Conservation (phyloP, 2,329 filamentous ascomycete species). For the Pseudophaeomoniella oleicola region DNA sequence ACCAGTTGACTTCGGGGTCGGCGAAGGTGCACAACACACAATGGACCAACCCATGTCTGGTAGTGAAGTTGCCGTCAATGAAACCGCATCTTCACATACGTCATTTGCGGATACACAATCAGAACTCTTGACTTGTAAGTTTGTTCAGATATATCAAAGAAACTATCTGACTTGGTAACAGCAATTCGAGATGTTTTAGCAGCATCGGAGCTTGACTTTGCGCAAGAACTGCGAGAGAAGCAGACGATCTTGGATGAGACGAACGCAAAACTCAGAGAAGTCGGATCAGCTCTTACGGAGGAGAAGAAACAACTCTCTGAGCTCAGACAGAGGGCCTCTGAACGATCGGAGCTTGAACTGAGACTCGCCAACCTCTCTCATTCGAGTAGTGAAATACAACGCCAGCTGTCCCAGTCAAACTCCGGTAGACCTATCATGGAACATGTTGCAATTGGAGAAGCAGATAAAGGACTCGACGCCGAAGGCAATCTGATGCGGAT, state of each 20-base stretch:
- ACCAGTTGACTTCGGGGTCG: slow-evolving; percentile 87
- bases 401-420: slow-evolving; percentile 33
- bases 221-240: slow-evolving; percentile 66
- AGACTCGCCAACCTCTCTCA: slow-evolving; percentile 66
- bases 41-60: background rate
- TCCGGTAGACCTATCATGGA: slow-evolving; percentile 23
- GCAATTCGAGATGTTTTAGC: slow-evolving; percentile 73
- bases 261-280: slow-evolving; percentile 65
- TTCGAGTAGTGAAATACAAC: slow-evolving; percentile 56
- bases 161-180: slow-evolving; percentile 25
- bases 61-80: background rate
- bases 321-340: slow-evolving; percentile 49
- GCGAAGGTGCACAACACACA: background rate
- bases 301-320: slow-evolving; percentile 60
- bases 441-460: slow-evolving; percentile 31
- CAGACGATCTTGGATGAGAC: slow-evolving; percentile 71
- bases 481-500: slow-evolving; percentile 21
- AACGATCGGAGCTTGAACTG: slow-evolving; percentile 49
- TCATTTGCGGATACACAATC: slow-evolving; percentile 30
- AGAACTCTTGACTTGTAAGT: slow-evolving; percentile 28
- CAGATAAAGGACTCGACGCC: slow-evolving; percentile 25
- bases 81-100: slow-evolving; percentile 23
- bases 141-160: background rate
- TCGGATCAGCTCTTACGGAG: slow-evolving; percentile 63
- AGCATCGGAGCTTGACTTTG: slow-evolving; percentile 65